Base-by-base conservation (phyloP, 345 rosid genomes). In the Geranium brycei region DNA sequence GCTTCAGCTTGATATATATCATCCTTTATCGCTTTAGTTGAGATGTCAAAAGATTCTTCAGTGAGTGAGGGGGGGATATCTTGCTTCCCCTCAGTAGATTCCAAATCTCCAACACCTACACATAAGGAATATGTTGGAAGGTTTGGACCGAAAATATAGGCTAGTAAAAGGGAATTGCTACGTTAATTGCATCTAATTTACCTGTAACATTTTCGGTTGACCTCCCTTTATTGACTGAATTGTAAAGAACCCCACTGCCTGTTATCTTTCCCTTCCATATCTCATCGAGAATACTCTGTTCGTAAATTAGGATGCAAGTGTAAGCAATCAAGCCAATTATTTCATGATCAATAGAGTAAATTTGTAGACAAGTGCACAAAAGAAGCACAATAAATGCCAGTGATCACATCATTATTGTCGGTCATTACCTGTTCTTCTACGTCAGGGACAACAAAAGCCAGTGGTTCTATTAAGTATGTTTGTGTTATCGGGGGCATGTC, bases 381-480 rank as follows among this genome's bases (percentile, higher is more conserved):
- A 35, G 41, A 4, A 35, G 41, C 41, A 35, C 10, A 7, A 35
- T 7, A 35, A 7, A 4, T 35, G 10, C 10, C 1, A 35, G 41
- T 35, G 41, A 35, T 35, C 41, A 3, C 41, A 35, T 35, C 5
- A 35, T 35, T 35, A 4, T 7, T 35, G 18, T 4, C 17, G 16
- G 56, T 64, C 30, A 57, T 69, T 79, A 88, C 97, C 96, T 81
- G 76, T 75, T 91, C 96, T 68, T 85, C 90, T 13, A 80, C 73
- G 79, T 78, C 79, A 58, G 96, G 97, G 51, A 79, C 58, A 72
- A 85, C 74, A 77, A 88, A 91, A 71, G 97, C 90, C 74, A 88
- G 62, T 14, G 96, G 96, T 63, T 83, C 82, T 5, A 73, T 58
- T 47, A 67, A 59, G 2, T 64, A 74, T 53, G 62, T 67, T 67